Conservation (phyloP, 148 eudicot species). For the Polygonum maritimum region DNA sequence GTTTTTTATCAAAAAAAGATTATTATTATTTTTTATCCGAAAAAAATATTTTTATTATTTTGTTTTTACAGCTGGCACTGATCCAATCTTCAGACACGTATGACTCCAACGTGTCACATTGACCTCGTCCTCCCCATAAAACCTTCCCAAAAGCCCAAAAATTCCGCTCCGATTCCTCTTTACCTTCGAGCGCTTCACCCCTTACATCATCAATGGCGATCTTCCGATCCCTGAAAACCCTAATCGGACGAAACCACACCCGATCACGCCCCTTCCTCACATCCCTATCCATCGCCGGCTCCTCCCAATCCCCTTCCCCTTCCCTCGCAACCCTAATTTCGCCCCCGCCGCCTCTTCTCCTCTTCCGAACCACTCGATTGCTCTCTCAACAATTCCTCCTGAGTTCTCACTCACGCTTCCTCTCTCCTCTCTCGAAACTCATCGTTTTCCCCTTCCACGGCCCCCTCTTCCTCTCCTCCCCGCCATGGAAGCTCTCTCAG, state of each 20-base stretch:
- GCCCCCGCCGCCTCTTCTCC: conserved; percentile 8
- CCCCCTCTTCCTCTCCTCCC: conserved; percentile 65
- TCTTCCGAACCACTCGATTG: conserved; percentile 17
- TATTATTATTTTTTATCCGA: too few species aligned
- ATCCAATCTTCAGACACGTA: neutral
- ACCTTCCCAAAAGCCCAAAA: neutral
- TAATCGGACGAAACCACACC: conserved; percentile 19
- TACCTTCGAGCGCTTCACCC: neutral
- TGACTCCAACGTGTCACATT: neutral
- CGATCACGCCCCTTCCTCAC: conserved; percentile 12
- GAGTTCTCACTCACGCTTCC: conserved; percentile 15
- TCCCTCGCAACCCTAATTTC: neutral
- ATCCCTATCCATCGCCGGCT: conserved; percentile 13
- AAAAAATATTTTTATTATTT: too few species aligned
- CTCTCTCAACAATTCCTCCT: conserved; percentile 14
- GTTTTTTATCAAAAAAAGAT: too few species aligned
- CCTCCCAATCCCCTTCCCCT: neutral
- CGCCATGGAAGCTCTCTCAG: conserved; percentile 76
- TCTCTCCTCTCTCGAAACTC: conserved; percentile 34
- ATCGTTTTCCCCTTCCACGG: conserved; percentile 23
- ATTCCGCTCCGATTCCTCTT: neutral
- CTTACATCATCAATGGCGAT: conserved; percentile 35
- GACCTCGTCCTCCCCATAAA: neutral
- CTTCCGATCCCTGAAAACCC: conserved; percentile 32
- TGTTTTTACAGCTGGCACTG: neutral